phyloP scores from a whole-genome alignment of 2,329 filamentous ascomycete genomes.

The Zarea fungicola region DNA sequence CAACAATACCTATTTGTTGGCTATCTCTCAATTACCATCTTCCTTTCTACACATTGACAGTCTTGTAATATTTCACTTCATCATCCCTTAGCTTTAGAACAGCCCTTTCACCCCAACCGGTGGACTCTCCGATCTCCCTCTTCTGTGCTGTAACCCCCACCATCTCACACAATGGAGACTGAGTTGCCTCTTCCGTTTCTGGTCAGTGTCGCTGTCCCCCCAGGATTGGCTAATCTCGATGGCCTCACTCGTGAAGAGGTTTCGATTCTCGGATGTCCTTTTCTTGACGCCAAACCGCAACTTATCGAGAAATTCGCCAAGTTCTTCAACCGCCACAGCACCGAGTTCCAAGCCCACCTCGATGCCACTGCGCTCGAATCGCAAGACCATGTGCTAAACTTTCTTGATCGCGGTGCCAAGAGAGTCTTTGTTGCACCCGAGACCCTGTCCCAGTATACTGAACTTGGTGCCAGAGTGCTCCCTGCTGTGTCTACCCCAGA shows the following conservation, averaged over 20 bases:
- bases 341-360: slow-evolving; percentile 61
- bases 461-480: slow-evolving; percentile 52
- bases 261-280: slow-evolving; percentile 53
- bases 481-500: slow-evolving; percentile 44
- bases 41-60: background rate
- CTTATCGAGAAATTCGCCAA: slow-evolving; percentile 41
- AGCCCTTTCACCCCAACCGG: no score
- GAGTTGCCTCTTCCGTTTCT: slow-evolving; percentile 60
- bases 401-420: slow-evolving; percentile 79
- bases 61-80: no score
- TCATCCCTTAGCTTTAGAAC: background rate
- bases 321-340: slow-evolving; percentile 45
- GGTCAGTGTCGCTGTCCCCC: slow-evolving; percentile 49
- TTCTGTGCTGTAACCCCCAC: background rate
- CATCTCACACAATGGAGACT: slow-evolving; percentile 50
- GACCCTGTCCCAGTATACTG: slow-evolving; percentile 55
- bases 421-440: slow-evolving; percentile 75
- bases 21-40: background rate
- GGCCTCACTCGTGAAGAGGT: slow-evolving; percentile 54
- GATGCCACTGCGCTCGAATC: slow-evolving; percentile 67
- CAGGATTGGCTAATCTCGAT: slow-evolving; percentile 42
- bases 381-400: slow-evolving; percentile 66
- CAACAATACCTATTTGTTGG: background rate
- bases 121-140: no score
- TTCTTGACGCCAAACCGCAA: slow-evolving; percentile 49